phyloP scores from a whole-genome alignment of 1,139 yeast species.

The Zhuliangozyma blackwelliae region DNA sequence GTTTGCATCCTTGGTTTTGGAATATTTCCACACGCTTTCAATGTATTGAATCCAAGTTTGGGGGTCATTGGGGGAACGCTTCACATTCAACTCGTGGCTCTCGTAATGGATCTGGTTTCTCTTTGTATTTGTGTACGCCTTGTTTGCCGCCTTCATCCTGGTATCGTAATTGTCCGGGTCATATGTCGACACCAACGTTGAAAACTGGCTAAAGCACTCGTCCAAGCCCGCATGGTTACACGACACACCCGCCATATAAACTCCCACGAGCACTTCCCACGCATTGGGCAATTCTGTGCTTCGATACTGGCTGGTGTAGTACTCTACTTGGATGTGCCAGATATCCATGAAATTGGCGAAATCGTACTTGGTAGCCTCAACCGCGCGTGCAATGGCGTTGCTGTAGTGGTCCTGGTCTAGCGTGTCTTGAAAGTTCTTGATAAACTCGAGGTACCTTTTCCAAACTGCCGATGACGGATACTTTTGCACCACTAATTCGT shows the following conservation, averaged over 20 bases:
- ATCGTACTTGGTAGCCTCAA: slow-evolving; percentile 29
- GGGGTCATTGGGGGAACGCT: slow-evolving; percentile 14
- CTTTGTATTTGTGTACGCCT: slow-evolving; percentile 26
- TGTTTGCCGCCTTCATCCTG: slow-evolving; percentile 36
- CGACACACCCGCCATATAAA: too few species aligned
- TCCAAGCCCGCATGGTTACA: slow-evolving; percentile 30
- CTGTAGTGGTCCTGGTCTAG: background rate
- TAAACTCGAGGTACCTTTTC: slow-evolving; percentile 12
- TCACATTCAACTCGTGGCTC: slow-evolving; percentile 18
- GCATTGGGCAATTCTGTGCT: slow-evolving; percentile 24
- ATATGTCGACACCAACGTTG: slow-evolving; percentile 37
- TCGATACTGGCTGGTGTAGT: slow-evolving; percentile 9
- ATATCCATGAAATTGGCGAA: slow-evolving; percentile 28
- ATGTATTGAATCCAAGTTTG: slow-evolving; percentile 32
- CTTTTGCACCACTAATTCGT: slow-evolving; percentile 13
- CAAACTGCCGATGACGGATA: slow-evolving; percentile 18
- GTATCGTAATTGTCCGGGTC: slow-evolving; percentile 29
- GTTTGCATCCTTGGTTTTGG: slow-evolving; percentile 7
- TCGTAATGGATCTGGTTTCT: slow-evolving; percentile 24
- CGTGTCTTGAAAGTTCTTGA: background rate
- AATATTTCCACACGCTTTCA: slow-evolving; percentile 20
- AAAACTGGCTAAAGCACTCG: slow-evolving; percentile 39
- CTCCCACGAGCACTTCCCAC: too few species aligned
- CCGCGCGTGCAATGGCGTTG: slow-evolving; percentile 12
- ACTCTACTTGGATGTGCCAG: slow-evolving; percentile 27